Percentiles rank a stretch among this genome's conserved stretches.
Evolutionary conservation across 352 stramenopile species (phyloP).

Genomic region (Globisporangium sylvaticum): DNA sequence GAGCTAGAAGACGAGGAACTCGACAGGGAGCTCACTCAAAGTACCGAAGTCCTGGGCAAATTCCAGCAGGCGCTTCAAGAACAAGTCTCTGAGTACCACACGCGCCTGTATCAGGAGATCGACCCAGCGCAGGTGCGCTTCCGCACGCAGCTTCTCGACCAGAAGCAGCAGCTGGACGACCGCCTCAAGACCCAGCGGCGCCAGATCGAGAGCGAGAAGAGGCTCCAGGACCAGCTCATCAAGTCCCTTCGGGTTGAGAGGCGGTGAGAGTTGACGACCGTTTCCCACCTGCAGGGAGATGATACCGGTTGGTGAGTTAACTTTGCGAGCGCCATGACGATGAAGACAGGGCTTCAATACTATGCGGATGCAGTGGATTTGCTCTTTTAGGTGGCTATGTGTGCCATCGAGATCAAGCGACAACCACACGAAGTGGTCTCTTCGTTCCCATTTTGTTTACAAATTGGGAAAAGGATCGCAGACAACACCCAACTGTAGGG

Average conservation of each 20-base stretch:
- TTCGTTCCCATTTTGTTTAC: neutral
- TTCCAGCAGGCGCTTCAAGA: conserved; percentile 24
- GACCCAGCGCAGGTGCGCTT: conserved; percentile 29
- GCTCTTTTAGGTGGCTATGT: no score
- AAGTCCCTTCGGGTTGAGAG: neutral
- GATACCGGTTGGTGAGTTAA: no score
- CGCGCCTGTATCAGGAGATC: conserved; percentile 30
- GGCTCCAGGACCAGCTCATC: conserved; percentile 30
- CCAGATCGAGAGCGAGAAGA: conserved; percentile 31
- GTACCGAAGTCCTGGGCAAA: conserved; percentile 11
- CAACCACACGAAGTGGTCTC: neutral
- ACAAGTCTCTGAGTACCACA: conserved; percentile 32
- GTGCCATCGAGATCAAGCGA: neutral
- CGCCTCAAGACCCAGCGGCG: conserved; percentile 21
- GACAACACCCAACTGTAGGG: no score
- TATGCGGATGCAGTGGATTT: no score
- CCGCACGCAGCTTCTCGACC: conserved; percentile 21
- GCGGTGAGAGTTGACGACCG: neutral
- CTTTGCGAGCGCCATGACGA: no score
- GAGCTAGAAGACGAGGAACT: neutral
- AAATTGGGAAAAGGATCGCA: neutral
- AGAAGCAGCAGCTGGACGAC: conserved; percentile 20
- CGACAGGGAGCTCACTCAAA: neutral
- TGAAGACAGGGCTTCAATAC: no score
- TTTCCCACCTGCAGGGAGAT: neutral